Evolutionary conservation across 805 yeast species (phyloP), one percentile per base, ranked within the genome.

Genomic region (Candida ortonii): DNA sequence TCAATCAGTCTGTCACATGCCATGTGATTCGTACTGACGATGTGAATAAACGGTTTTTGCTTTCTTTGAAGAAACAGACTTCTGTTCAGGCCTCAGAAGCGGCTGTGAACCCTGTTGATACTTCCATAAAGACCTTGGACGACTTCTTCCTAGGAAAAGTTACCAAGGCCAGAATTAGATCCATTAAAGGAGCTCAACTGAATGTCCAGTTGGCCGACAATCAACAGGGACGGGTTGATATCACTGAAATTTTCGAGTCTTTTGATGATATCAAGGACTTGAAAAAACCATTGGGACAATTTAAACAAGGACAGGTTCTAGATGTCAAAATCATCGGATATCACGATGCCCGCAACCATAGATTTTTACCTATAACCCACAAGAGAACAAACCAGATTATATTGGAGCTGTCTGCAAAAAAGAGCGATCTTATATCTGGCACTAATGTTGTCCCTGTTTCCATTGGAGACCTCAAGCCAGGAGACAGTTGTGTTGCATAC

Each of bases 121-220:
- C 55, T 1, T 40, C 73, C 1, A 67, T 78, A 42, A 70, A 67
- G 37, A 43, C 50, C 4, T 46, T 74, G 25, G 64, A 65, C 23
- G 87, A 85, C 16, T 74, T 62, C 47, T 55, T 62, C 5, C 70
- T 79, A 12, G 95, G 95, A 29, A 71, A 64, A 25, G 39, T 70
- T 15, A 78, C 88, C 7, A 70, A 73, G 41, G 90, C 81, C 24
- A 52, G 55, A 12, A 62, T 89, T 36, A 78, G 71, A 30, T 64
- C 80, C 1, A 71, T 84, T 22, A 84, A 83, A 54, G 76, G 73
- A 20, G 76, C 85, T 5, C 93, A 85, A 61, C 64, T 89, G 46
- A 79, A 80, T 49, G 83, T 89, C 13, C 72, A 72, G 31, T 65
- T 88, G 28, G 88, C 93, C 34, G 93, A 82, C 40, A 80, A 83